phyloP scores from a whole-genome alignment of 208 protist genomes.

The Acanthamoeba sp. region DNA sequence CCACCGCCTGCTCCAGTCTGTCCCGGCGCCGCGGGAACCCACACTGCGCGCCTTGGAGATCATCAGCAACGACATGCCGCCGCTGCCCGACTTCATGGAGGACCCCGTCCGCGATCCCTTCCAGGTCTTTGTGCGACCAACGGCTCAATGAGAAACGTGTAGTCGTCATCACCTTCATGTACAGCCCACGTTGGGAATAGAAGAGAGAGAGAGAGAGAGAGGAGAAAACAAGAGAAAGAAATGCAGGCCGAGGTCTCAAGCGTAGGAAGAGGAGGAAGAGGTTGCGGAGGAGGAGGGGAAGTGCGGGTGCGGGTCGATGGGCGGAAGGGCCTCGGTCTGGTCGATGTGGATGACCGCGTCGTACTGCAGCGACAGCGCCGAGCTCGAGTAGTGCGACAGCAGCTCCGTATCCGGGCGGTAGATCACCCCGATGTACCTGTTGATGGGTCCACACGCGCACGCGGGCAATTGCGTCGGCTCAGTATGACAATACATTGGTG shows the following conservation, averaged over 20 bases:
- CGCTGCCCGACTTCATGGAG: slow-evolving; percentile 13
- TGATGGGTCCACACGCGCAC: too few relatives aligned
- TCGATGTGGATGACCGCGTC: slow-evolving; percentile 78
- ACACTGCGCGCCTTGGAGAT: background rate
- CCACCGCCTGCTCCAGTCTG: background rate
- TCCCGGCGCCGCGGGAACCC: background rate
- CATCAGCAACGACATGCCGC: background rate
- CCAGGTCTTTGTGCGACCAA: background rate
- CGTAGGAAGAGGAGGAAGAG: background rate
- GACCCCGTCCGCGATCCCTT: background rate
- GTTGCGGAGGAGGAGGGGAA: background rate
- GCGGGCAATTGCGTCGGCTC: background rate
- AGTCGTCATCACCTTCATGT: background rate
- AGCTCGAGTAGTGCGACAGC: slow-evolving; percentile 71
- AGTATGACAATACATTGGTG: background rate
- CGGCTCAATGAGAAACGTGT: too few relatives aligned
- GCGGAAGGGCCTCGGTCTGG: slow-evolving; percentile 48
- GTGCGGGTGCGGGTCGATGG: slow-evolving; percentile 68
- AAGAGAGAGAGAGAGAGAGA: slow-evolving; percentile 2
- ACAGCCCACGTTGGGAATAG: background rate
- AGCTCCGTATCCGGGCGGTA: slow-evolving; percentile 72
- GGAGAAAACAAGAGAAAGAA: too few relatives aligned
- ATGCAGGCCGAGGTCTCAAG: background rate
- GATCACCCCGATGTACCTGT: slow-evolving; percentile 48
- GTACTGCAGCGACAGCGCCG: slow-evolving; percentile 67